These are phyloP conservation scores for Zalaria obscura DNA, from an alignment of 2,329 filamentous ascomycete species.

Conservation along the genomic window DNA sequence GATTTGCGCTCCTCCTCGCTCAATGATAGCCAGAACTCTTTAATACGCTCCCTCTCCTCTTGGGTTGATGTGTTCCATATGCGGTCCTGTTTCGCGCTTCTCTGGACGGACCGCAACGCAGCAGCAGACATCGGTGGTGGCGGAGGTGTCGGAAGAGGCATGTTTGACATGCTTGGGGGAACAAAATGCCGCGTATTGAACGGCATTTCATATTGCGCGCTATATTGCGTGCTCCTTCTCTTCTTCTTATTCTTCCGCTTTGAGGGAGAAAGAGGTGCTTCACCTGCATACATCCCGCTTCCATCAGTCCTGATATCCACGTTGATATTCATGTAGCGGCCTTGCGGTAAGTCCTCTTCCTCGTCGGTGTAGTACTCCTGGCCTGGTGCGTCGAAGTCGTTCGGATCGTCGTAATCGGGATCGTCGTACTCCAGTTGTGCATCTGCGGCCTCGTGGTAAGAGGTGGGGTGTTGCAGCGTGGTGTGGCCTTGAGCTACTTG, in stretches of 20 bases:
- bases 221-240: slow-evolving; percentile 2
- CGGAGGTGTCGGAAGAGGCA: slow-evolving; percentile 24
- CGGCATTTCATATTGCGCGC: neutral
- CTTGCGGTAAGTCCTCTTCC: slow-evolving; percentile 5
- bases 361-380: slow-evolving; percentile 16
- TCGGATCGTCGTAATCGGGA: slow-evolving; percentile 30
- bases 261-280: neutral
- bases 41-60: slow-evolving; percentile 92
- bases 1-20: slow-evolving; percentile 91
- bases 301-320: no score
- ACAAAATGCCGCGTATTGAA: neutral
- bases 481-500: slow-evolving; percentile 10
- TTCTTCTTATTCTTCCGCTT: slow-evolving; percentile 9
- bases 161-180: slow-evolving; percentile 5
- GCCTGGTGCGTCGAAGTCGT: slow-evolving; percentile 17
- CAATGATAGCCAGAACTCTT: slow-evolving; percentile 92
- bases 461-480: slow-evolving; percentile 5
- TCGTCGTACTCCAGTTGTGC: slow-evolving; percentile 28
- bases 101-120: slow-evolving; percentile 26
- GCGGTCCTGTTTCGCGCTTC: slow-evolving; percentile 47
- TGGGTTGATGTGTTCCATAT: slow-evolving; percentile 96
- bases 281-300: slow-evolving; percentile 14
- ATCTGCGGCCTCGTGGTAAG: slow-evolving; percentile 9
- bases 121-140: slow-evolving; percentile 29
- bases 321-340: slow-evolving; percentile 2